Percentiles rank a stretch among this genome's conserved stretches.
phyloP scores from a whole-genome alignment of 305 asterid genomes.

The Solanum hybrid region DNA sequence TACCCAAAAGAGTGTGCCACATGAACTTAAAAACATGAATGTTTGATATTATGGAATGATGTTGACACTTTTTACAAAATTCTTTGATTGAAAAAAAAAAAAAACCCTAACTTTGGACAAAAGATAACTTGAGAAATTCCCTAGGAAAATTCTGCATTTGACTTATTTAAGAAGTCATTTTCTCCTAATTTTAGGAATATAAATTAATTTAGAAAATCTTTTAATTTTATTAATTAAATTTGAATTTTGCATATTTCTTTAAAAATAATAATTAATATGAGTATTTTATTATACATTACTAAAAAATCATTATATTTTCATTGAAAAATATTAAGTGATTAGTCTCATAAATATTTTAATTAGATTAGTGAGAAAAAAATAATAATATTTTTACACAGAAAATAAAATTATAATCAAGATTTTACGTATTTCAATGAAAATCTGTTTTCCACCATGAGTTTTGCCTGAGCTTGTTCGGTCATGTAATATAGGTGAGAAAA shows the following conservation, averaged over 20 bases:
- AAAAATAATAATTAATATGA: too few relatives aligned
- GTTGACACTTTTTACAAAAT: neutral
- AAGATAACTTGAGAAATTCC: neutral
- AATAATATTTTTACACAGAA: too few relatives aligned
- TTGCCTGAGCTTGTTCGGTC: neutral
- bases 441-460: rapidly evolving
- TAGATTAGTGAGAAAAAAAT: neutral
- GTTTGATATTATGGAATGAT: neutral
- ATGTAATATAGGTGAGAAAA: too few relatives aligned
- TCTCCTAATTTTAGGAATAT: neutral
- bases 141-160: neutral
- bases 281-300: too few relatives aligned
- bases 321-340: neutral
- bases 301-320: too few relatives aligned
- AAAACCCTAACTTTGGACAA: neutral
- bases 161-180: neutral
- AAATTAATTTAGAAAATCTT: neutral
- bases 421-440: neutral
- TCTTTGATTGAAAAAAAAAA: neutral
- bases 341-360: neutral
- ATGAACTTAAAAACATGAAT: neutral
- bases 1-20: neutral
- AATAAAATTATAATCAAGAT: too few relatives aligned
- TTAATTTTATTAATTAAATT: too few relatives aligned
- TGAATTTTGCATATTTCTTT: neutral